phyloP scores from a whole-genome alignment of 2,329 filamentous ascomycete species.

The Harringtonia lauricola region DNA sequence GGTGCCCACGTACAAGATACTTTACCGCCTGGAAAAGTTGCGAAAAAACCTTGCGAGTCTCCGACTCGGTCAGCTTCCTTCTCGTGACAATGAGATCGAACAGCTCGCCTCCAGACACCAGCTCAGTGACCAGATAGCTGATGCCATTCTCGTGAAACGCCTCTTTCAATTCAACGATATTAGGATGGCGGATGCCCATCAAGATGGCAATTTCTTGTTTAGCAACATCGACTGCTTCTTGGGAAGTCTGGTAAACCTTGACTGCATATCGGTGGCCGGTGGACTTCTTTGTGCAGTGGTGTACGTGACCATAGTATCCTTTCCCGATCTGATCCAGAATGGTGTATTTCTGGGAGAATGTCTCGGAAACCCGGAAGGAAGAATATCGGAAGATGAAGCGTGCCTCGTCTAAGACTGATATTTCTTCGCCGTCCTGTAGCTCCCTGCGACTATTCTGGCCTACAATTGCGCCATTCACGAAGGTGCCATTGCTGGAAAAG shows the following conservation, averaged over 20 bases:
- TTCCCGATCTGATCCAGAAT: constrained; percentile 80
- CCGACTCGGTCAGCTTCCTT: constrained; percentile 72
- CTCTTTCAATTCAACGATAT: constrained; percentile 85
- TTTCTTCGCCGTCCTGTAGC: constrained; percentile 80
- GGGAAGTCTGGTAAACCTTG: constrained; percentile 84
- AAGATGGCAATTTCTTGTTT: constrained; percentile 94
- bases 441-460: constrained; percentile 88
- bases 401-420: constrained; percentile 74
- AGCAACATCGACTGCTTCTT: constrained; percentile 70
- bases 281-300: constrained; percentile 76
- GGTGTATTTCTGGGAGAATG: constrained; percentile 78
- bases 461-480: constrained; percentile 82
- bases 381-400: constrained; percentile 91
- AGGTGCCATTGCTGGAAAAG: constrained; percentile 91
- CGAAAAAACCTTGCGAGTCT: constrained; percentile 76
- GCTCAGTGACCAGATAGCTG: constrained; percentile 82
- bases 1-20: constrained; percentile 60
- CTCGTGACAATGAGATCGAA: constrained; percentile 94
- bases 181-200: constrained; percentile 94
- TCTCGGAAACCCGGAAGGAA: constrained; percentile 57
- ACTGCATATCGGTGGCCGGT: constrained; percentile 79
- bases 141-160: constrained; percentile 87
- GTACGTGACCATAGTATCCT: constrained; percentile 91
- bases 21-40: constrained; percentile 92
- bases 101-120: constrained; percentile 85